Base-by-base conservation (phyloP, 805 yeast genomes). In the Metschnikowia dekortorum region DNA sequence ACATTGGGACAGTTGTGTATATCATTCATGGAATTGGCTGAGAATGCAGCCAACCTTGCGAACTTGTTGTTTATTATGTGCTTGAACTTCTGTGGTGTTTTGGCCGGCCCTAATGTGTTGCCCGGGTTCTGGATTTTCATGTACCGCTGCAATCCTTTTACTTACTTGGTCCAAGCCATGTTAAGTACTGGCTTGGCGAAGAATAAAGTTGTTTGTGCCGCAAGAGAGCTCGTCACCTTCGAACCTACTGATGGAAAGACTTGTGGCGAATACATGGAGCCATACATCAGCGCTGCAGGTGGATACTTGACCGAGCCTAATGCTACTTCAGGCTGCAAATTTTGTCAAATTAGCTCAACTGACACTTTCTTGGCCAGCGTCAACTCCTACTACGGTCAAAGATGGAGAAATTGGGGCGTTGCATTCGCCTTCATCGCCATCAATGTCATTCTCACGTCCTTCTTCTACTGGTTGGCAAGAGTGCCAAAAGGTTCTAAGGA, bases 91-190 rank as follows among this genome's bases (percentile, higher is more conserved):
- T 85, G 89, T 76, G 96, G 96, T 76, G 88, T 85, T 40, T 70
- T 87, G 70, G 82, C 79, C 13, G 52, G 54, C 7, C 95, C 80
- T 4, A 35, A 42, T 26, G 55, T 74, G 47, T 78, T 87, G 83
- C 94, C 95, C 10, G 83, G 87, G 1, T 88, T 88, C 73, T 88
- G 95, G 95, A 82, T 79, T 43, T 88, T 85, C 64, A 85, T 88
- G 90, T 84, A 86, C 79, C 79, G 85, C 57, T 75, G 74, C 18
- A 83, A 88, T 28, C 95, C 87, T 8, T 78, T 78, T 67, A 85
- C 92, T 1, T 88, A 88, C 62, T 80, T 84, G 64, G 45, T 58
- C 4, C 58, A 53, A 30, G 57, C 49, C 11, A 53, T 58, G 60
- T 55, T 58, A 55, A 50, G 54, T 54, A 50, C 53, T 13, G 92